Evolutionary conservation across 768 basidiomycete genomes (phyloP).

Genomic region (Suillus clintonianus): DNA sequence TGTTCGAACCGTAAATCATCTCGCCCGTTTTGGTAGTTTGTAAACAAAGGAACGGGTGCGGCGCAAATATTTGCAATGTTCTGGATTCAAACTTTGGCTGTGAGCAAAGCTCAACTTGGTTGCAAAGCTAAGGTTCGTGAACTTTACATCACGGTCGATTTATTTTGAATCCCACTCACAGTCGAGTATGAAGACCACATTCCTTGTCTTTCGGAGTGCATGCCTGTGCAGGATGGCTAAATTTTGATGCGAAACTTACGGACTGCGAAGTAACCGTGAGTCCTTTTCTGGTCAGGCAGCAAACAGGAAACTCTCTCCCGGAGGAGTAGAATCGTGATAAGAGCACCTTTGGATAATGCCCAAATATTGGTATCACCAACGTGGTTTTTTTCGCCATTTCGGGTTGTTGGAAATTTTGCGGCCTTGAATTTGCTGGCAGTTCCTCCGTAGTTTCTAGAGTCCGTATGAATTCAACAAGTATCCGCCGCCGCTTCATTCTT

Average conservation of each 20-base stretch:
- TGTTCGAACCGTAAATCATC: conserved; percentile 7
- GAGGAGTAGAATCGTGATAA: conserved; percentile 3
- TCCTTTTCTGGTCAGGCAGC: conserved; percentile 1
- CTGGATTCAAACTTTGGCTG: not conserved
- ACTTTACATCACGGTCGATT: not conserved
- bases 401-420: conserved; percentile 6
- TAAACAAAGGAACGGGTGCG: not conserved
- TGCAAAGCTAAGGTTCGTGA: not conserved
- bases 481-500: not conserved
- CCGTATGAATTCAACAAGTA: conserved; percentile 2
- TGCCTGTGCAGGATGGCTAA: not conserved
- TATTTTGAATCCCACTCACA: not conserved
- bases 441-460: conserved; percentile 2
- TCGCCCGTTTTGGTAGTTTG: not conserved
- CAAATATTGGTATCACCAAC: not conserved
- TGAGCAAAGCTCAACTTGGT: not conserved
- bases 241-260: conserved; percentile 9
- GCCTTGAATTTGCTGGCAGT: conserved; percentile 4
- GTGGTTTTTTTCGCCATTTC: conserved; percentile 1
- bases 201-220: conserved; percentile 5
- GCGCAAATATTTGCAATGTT: not conserved
- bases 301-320: not conserved
- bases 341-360: not conserved
- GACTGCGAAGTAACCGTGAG: conserved; percentile 9
- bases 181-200: not conserved